phyloP scores from a whole-genome alignment of 805 yeast genomes.

The Suhomyces canberraensis region DNA sequence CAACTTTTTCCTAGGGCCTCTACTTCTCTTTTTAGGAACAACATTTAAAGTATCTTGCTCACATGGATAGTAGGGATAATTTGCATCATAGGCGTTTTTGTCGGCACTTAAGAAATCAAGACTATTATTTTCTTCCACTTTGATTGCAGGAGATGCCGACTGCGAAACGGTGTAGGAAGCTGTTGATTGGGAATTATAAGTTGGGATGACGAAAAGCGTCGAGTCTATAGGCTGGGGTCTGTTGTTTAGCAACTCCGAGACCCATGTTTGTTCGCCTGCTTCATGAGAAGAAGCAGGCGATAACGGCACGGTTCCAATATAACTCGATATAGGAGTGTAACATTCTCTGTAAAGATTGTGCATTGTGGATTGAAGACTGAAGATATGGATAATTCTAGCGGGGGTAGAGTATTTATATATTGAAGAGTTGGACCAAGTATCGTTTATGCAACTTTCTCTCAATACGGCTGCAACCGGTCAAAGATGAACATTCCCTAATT shows the following conservation, averaged over 20 bases:
- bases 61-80: background rate
- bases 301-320: background rate
- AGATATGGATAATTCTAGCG: too few species aligned
- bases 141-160: background rate
- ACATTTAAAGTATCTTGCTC: constrained; percentile 9
- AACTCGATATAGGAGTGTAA: background rate
- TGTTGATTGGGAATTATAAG: background rate
- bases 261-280: background rate
- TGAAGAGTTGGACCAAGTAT: too few species aligned
- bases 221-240: background rate
- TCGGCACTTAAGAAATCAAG: background rate
- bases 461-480: constrained; percentile 1
- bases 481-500: background rate
- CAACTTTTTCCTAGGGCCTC: constrained; percentile 53
- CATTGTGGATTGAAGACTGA: too few species aligned
- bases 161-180: background rate
- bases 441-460: background rate
- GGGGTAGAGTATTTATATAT: too few species aligned
- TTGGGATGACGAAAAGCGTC: background rate
- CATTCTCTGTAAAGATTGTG: too few species aligned
- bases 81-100: background rate
- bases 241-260: background rate
- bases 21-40: constrained; percentile 20
- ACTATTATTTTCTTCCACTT: background rate
- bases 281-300: background rate